phyloP scores from a whole-genome alignment of 176 grass and related monocot genomes.

The Microstegium vimineum region DNA sequence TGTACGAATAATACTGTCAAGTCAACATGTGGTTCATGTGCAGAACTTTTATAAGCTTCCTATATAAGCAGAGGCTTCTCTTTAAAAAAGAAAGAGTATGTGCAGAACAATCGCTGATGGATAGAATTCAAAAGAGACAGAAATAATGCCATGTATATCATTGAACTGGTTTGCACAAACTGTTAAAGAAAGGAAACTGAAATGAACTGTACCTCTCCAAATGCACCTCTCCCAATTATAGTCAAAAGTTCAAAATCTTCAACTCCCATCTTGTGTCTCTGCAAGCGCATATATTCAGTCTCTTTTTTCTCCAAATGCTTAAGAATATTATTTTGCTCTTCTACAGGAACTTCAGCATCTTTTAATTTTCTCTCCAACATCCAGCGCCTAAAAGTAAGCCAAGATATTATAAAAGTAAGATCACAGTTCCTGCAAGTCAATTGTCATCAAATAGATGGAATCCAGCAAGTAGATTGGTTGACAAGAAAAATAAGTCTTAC shows the following conservation, averaged over 20 bases:
- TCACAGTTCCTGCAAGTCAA: background rate
- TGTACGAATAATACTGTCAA: conserved; percentile 15
- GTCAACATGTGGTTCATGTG: background rate
- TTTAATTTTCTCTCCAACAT: conserved; percentile 92
- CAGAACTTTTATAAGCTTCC: background rate
- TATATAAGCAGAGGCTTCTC: background rate
- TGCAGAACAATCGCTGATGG: background rate
- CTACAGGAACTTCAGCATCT: conserved; percentile 90
- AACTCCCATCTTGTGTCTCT: conserved; percentile 96
- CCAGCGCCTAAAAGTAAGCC: conserved; percentile 67
- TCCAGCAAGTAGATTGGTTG: background rate
- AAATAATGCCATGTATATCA: background rate
- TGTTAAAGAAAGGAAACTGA: conserved; percentile 12
- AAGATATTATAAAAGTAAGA: conserved; percentile 18
- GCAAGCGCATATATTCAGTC: conserved; percentile 94
- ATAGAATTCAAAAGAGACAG: conserved; percentile 9
- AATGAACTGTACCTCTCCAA: conserved; percentile 66
- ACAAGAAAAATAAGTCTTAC: background rate
- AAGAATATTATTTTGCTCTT: conserved; percentile 92
- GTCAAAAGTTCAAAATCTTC: conserved; percentile 99
- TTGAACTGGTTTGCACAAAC: background rate
- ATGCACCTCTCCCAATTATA: conserved; percentile 98
- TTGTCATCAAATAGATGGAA: background rate
- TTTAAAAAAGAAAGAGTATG: background rate
- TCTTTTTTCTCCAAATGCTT: conserved; percentile 98